Conservation (phyloP, 1,139 yeast species). For the Suhomyces wounanorum region DNA sequence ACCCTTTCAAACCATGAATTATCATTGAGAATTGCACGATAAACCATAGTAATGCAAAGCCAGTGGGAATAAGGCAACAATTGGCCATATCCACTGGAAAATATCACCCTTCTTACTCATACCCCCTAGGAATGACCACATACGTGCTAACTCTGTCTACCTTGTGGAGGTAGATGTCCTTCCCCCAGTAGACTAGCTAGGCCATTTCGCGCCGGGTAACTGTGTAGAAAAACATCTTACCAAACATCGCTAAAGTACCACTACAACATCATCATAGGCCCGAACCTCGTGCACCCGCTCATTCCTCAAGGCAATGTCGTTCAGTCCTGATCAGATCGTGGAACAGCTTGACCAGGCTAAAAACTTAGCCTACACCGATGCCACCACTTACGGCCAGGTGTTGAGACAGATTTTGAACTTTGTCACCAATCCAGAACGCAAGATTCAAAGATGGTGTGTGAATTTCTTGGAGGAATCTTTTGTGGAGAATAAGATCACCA, state of each 20-base stretch:
- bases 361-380: conserved; percentile 47
- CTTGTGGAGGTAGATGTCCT: not conserved
- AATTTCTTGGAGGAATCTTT: conserved; percentile 48
- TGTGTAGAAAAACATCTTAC: conserved; percentile 2
- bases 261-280: conserved; percentile 1
- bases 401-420: conserved; percentile 53
- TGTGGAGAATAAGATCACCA: conserved; percentile 21
- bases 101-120: too few relatives aligned
- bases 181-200: not conserved
- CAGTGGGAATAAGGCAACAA: too few relatives aligned
- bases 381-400: conserved; percentile 53
- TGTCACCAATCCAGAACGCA: conserved; percentile 32
- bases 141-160: too few relatives aligned
- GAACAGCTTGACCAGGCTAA: conserved; percentile 55
- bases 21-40: not conserved
- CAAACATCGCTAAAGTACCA: conserved; percentile 1
- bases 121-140: not conserved
- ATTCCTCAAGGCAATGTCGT: conserved; percentile 12
- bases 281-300: not conserved
- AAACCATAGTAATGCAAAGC: too few relatives aligned
- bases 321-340: conserved; percentile 23
- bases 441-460: conserved; percentile 50
- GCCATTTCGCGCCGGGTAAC: conserved; percentile 7
- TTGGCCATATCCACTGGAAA: too few relatives aligned
- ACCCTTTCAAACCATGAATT: not conserved